These are phyloP conservation scores for Diversispora epigaea DNA, from an alignment of 192 early-diverging fungal genomes.

Conservation along the genomic window DNA sequence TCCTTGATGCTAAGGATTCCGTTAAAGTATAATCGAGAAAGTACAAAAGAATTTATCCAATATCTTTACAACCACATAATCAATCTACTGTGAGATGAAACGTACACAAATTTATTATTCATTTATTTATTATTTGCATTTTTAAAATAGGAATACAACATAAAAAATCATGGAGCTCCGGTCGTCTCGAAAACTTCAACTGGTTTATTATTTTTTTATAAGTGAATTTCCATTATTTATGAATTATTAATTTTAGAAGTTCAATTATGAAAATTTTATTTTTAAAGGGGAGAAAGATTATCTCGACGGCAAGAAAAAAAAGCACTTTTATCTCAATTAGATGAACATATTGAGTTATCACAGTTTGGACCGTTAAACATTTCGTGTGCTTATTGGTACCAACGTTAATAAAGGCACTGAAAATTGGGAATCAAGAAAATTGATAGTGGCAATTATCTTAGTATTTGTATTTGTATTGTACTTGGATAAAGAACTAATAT, in stretches of 20 bases:
- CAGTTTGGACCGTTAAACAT: not conserved
- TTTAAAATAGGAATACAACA: too few relatives aligned
- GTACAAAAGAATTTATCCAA: not conserved
- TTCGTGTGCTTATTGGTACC: not conserved
- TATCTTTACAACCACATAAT: not conserved
- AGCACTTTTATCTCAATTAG: too few relatives aligned
- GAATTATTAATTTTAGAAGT: too few relatives aligned
- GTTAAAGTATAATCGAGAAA: not conserved
- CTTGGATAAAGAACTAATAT: not conserved
- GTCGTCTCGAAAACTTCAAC: too few relatives aligned
- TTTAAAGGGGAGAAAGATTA: too few relatives aligned
- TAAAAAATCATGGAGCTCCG: too few relatives aligned
- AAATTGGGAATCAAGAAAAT: not conserved
- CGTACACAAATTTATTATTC: not conserved
- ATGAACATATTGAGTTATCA: not conserved
- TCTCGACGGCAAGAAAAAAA: too few relatives aligned
- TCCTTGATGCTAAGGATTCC: not conserved
- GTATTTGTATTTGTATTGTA: not conserved
- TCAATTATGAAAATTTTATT: too few relatives aligned
- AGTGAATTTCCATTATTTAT: too few relatives aligned
- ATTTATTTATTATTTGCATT: not conserved
- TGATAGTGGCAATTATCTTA: not conserved
- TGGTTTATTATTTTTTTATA: too few relatives aligned
- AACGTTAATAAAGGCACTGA: not conserved
- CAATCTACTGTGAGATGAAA: too few relatives aligned